phyloP scores from a whole-genome alignment of 2,329 filamentous ascomycete species.

The Zymoseptoria pseudotritici region DNA sequence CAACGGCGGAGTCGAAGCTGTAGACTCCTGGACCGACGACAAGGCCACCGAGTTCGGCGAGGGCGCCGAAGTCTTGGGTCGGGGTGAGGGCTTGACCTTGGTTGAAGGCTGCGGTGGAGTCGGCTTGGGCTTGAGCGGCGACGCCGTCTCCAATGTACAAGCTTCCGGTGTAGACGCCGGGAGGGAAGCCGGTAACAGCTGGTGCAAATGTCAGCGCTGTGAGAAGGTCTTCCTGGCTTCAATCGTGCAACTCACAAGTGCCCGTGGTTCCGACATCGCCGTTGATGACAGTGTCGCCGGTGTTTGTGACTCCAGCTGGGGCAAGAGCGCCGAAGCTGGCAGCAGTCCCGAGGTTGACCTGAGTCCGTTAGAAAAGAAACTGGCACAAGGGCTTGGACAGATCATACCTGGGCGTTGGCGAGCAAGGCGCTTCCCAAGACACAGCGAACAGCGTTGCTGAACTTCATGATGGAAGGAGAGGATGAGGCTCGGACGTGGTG shows the following conservation, averaged over 20 bases:
- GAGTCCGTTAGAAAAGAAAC: neutral
- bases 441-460: neutral
- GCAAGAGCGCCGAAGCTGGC: neutral
- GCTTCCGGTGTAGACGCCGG: neutral
- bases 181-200: constrained; percentile 6
- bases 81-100: neutral
- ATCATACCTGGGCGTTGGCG: neutral
- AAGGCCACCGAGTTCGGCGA: constrained; percentile 3
- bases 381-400: neutral
- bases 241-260: neutral
- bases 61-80: neutral
- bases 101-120: constrained; percentile 1
- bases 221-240: neutral
- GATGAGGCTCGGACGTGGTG: too few relatives aligned
- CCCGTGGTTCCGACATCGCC: neutral
- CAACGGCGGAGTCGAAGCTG: constrained; percentile 3
- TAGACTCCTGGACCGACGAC: constrained; percentile 5
- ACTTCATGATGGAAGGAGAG: neutral
- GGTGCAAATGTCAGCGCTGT: neutral
- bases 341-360: neutral
- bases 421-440: neutral
- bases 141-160: constrained; percentile 1
- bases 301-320: neutral
- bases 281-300: neutral
- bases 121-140: constrained; percentile 4